Evolutionary conservation across 805 yeast species (phyloP).

Genomic region (Barnettozyma wickerhamii): DNA sequence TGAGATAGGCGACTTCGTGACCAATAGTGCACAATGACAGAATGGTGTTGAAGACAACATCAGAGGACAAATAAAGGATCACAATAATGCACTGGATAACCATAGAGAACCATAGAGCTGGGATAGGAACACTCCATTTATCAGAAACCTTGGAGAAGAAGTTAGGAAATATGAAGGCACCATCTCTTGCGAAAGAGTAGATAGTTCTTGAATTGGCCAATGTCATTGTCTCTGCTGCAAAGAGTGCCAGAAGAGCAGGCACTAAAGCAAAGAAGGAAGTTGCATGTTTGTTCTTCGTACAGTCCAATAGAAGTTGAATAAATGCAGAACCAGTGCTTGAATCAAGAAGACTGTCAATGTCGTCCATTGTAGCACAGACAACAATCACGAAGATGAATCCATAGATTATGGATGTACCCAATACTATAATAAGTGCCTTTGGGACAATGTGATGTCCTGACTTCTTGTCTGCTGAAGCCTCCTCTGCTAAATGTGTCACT

Average conservation of each 20-base stretch:
- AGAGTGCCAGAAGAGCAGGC: conserved; percentile 23
- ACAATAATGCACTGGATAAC: conserved; percentile 26
- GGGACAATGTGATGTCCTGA: conserved; percentile 27
- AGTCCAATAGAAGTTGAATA: conserved; percentile 22
- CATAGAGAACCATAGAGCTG: conserved; percentile 25
- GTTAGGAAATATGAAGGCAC: conserved; percentile 31
- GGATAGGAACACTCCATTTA: conserved; percentile 27
- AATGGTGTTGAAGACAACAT: conserved; percentile 31
- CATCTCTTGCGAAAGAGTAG: conserved; percentile 33
- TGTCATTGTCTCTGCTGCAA: conserved; percentile 28
- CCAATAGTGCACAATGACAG: conserved; percentile 30
- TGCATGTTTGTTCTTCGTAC: conserved; percentile 27
- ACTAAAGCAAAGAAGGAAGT: conserved; percentile 23
- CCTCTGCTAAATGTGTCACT: conserved; percentile 33
- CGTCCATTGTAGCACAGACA: conserved; percentile 26
- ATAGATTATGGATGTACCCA: conserved; percentile 25
- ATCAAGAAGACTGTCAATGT: conserved; percentile 15
- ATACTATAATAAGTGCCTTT: conserved; percentile 30
- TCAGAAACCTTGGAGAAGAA: conserved; percentile 25
- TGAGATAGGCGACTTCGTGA: conserved; percentile 28
- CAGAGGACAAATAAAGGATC: conserved; percentile 26
- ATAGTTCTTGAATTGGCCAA: conserved; percentile 30
- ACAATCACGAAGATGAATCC: conserved; percentile 31
- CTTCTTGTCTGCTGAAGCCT: conserved; percentile 23
- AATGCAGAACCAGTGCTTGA: conserved; percentile 25